Base-by-base conservation (phyloP, 140 eudicot species). In the Flaveria floridana region DNA sequence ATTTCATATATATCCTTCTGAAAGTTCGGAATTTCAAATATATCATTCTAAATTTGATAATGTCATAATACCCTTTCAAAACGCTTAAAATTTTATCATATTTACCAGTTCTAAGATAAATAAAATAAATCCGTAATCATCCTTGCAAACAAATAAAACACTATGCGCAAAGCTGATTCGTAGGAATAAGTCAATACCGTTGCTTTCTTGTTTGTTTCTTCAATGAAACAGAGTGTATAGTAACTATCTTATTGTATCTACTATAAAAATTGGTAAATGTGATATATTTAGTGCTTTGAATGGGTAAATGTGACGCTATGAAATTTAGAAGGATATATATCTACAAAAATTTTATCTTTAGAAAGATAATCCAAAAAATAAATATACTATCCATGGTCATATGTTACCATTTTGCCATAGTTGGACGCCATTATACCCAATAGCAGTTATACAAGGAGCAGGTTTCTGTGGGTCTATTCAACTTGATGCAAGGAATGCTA, bases 391-490 rank as follows among this genome's bases (percentile, higher is more conserved):
- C 30, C 26, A n/a, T 2, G 21, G 70, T 52, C 42, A 59, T 34
- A n/a, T 12, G 21, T 91, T 74, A 92, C 97, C 97, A 68, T 75
- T 78, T 81, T 92, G 89, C 95, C 96, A 92, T 64, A 89, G 82
- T 77, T 76, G 87, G 18, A 85, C 77, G 37, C 96, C 97, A 58
- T 87, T 92, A 86, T 89, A 89, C 78, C 95, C 97, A 53, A 89
- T 79, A 73, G 80, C 97, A 59, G 97, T 85, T 73, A 87, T 84
- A 81, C 90, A 92, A 58, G 97, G 97, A 68, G 82, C 73, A 79
- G 82, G 59, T 79, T 78, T 86, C 62, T 92, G 97, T 62, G 90
- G 91, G 76, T 87, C 97, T 92, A 64, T 83, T 77, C 21, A 72
- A 76, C 53, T 58, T 72, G 80, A 83, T 85, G 87, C 73, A 89